Conservation (phyloP, 768 basidiomycete genomes). For the Lentinula guzmanii region DNA sequence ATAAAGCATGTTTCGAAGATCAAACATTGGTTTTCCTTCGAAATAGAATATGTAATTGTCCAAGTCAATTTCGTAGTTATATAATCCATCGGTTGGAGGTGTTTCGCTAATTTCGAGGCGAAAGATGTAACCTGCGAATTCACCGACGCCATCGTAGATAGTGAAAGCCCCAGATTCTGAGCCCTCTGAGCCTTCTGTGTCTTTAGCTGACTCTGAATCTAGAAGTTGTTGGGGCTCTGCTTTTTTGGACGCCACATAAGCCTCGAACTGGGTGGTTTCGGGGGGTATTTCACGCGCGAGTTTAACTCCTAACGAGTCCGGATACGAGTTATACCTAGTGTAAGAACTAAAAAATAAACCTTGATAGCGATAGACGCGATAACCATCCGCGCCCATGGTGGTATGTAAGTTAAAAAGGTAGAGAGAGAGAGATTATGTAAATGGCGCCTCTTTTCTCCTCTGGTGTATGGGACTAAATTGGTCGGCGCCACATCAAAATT, state of each 20-base stretch:
- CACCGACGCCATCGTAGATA: too few relatives aligned
- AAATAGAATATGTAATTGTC: constrained; percentile 21
- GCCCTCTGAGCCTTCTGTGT: too few relatives aligned
- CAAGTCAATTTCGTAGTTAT: constrained; percentile 22
- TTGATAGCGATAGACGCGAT: constrained; percentile 13
- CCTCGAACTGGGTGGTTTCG: constrained; percentile 8
- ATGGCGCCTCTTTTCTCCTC: too few relatives aligned
- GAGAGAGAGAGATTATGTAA: too few relatives aligned
- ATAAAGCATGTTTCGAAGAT: constrained; percentile 7
- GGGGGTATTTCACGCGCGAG: constrained; percentile 15
- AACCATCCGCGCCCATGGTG: not conserved
- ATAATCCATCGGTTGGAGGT: constrained; percentile 12
- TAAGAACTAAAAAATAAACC: constrained; percentile 15
- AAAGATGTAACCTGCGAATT: too few relatives aligned
- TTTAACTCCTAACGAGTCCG: constrained; percentile 15
- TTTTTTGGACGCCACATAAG: constrained; percentile 7
- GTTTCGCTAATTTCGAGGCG: not conserved
- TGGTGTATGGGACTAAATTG: too few relatives aligned
- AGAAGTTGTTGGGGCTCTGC: constrained; percentile 4
- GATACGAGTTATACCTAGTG: constrained; percentile 17
- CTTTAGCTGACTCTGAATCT: not conserved
- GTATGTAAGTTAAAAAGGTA: too few relatives aligned
- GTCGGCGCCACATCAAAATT: too few relatives aligned
- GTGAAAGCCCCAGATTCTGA: too few relatives aligned
- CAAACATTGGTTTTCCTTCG: constrained; percentile 7